Evolutionary conservation across 179 eudicot species (phyloP), one percentile per base, ranked within the genome.

Genomic region (Drosera spatulata): DNA sequence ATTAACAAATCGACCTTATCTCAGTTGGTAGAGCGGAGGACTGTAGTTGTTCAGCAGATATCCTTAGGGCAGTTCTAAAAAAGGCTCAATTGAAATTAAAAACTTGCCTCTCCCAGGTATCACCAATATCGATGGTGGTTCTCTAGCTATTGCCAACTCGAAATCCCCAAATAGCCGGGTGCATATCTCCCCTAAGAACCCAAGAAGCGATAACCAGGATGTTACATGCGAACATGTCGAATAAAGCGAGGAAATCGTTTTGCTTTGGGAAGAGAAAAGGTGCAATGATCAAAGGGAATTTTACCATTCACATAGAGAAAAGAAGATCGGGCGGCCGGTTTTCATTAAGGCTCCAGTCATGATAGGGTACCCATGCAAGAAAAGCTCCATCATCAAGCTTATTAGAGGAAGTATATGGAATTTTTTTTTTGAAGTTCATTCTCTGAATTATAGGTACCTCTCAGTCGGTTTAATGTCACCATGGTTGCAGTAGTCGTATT

Each of bases 291-390:
- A n/a, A n/a, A n/a, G n/a, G n/a, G n/a, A n/a, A n/a, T n/a, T n/a
- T n/a, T 69, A 91, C 97, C 97, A 91, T 85, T 91, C 97, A 58
- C 97, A 87, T 2, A 91, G 80, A 0, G 94, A 87, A 76, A 87
- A 77, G 77, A 85, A 91, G 72, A 91, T 85, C 5, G 96, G 91
- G 55, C 82, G 86, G 55, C 83, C 87, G 50, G 88, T 59, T 14
- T 80, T 88, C 94, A 88, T 78, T 45, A 91, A 64, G 6, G 97
- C 97, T 58, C 80, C 72, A 39, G 91, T 88, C 97, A 91, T 91
- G 60, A 75, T 80, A n/a, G 91, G 96, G 55, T 87, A 91, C 60
- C 96, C 85, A 57, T 58, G 50, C 2, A 3, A 46, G 3, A 61
- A 22, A 6, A 37, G 39, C 53, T 6, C 51, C 4, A n/a, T n/a